Base-by-base conservation (phyloP, 1,284 basidiomycete species). In the Xerocomus cyaneibrunnescens region DNA sequence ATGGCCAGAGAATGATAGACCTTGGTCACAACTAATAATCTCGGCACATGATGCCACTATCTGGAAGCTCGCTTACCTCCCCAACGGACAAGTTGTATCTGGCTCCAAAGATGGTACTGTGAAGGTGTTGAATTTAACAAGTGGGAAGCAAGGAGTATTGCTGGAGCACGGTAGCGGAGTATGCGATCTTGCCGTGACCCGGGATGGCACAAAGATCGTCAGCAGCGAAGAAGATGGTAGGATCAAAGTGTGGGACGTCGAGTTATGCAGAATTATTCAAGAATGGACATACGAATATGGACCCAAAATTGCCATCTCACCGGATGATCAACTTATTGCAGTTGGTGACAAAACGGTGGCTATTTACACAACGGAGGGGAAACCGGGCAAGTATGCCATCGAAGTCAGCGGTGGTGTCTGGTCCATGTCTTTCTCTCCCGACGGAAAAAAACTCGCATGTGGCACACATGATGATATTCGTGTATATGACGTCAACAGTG, bases 381-480 rank as follows among this genome's bases (percentile, higher is more conserved):
- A 9, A 37, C 34, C 2, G 21, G 19, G 37, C 45, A 23, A 21
- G 16, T 9, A 9, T 22, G 4, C 25, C 14, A 30, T 37, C 17
- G 16, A 30, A 17, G 32, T 36, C 3, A 10, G 17, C 16, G 3
- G 12, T 3, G 2, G 2, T 5, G 22, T 27, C 5, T 13, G 0
- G 3, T 40, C 28, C 12, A 10, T 48, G n/a, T 36, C 4, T 3
- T 59, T 60, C 37, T 58, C 56, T 30, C 48, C 56, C 0, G 40
- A 47, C 17, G 38, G 51, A 4, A 0, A 14, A 8, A 50, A 34
- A 46, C 50, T 60, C 3, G 58, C 55, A 4, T 54, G 32, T 16
- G 17, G 28, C 13, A 43, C 31, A 6, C 0, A 6, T 3, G 7
- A 13, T 0, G 14, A 13, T 3, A 42, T 58, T 13, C 16, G 3